Evolutionary conservation across 768 basidiomycete genomes (phyloP).

Genomic region (Suillus ampliporus): DNA sequence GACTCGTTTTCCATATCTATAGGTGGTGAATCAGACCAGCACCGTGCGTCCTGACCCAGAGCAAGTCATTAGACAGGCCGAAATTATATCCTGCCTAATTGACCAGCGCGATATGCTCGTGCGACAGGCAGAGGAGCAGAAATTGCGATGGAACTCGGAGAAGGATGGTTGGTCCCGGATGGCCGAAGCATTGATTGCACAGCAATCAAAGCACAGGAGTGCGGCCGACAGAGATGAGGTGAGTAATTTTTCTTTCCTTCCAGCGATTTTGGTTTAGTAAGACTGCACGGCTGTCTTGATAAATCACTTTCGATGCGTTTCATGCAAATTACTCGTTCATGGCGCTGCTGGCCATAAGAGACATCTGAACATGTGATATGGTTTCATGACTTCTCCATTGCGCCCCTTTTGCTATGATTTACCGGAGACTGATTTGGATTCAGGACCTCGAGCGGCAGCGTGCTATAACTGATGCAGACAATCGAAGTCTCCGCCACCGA

Average conservation of each 20-base stretch:
- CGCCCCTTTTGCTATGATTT: neutral
- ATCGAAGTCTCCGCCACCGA: conserved; percentile 62
- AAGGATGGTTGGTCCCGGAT: conserved; percentile 67
- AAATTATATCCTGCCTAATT: conserved; percentile 59
- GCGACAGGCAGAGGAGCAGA: conserved; percentile 59
- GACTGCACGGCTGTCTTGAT: neutral
- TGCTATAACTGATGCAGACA: conserved; percentile 61
- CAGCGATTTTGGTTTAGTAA: conserved; percentile 4
- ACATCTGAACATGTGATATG: neutral
- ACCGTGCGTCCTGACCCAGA: conserved; percentile 47
- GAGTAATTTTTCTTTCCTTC: conserved; percentile 20
- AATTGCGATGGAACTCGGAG: conserved; percentile 66
- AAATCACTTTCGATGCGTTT: neutral
- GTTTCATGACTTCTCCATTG: neutral
- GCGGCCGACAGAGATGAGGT: conserved; percentile 51
- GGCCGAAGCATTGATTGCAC: conserved; percentile 67
- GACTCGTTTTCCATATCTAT: conserved; percentile 9
- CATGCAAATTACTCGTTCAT: no score
- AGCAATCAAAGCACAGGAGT: conserved; percentile 47
- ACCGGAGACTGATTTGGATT: conserved; percentile 20
- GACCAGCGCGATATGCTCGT: conserved; percentile 64
- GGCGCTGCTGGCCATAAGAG: neutral
- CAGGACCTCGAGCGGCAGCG: conserved; percentile 65
- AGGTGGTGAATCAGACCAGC: conserved; percentile 57
- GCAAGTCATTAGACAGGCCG: conserved; percentile 63